Percentiles rank a stretch among this genome's conserved stretches.
These are phyloP conservation scores for Rhizopus sp. DNA, from an alignment of 371 early-diverging fungal genomes.

Conservation along the genomic window DNA sequence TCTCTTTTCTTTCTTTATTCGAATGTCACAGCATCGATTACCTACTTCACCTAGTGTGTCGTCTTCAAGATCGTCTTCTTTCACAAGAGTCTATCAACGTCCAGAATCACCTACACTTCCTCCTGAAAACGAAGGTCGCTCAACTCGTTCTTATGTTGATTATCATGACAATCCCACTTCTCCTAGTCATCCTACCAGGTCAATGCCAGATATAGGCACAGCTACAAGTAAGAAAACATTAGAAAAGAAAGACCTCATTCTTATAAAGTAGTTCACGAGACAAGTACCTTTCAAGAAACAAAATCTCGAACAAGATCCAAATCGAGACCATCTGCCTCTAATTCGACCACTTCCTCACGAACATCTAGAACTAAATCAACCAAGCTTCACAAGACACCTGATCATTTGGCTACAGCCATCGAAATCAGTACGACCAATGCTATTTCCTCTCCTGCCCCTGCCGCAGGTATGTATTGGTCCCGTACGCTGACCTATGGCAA, in stretches of 20 bases:
- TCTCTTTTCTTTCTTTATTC: not conserved
- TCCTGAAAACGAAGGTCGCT: constrained; percentile 17
- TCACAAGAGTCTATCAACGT: constrained; percentile 18
- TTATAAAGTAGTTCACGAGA: not conserved
- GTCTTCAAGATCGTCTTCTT: constrained; percentile 5
- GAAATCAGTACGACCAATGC: constrained; percentile 31
- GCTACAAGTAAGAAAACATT: not conserved
- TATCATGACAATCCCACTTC: not conserved
- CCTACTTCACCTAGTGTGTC: not conserved
- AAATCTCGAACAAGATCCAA: constrained; percentile 1
- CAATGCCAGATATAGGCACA: not conserved
- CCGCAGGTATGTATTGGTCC: constrained; percentile 88
- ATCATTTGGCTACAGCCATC: constrained; percentile 43
- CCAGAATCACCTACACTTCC: constrained; percentile 47
- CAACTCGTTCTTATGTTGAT: not conserved
- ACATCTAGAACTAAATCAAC: constrained; percentile 13
- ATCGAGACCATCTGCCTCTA: not conserved
- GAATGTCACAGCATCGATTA: not conserved
- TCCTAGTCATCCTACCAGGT: not conserved
- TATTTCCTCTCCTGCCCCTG: constrained; percentile 57
- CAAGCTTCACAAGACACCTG: constrained; percentile 16
- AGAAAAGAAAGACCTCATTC: not conserved
- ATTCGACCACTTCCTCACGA: not conserved
- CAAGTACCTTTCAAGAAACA: constrained; percentile 6
- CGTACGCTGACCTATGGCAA: constrained; percentile 66